A percentile compares a stretch with the other conserved stretches of the same genome.
phyloP scores from a whole-genome alignment of 164 flowering plant species.

The Berberis thunbergii region DNA sequence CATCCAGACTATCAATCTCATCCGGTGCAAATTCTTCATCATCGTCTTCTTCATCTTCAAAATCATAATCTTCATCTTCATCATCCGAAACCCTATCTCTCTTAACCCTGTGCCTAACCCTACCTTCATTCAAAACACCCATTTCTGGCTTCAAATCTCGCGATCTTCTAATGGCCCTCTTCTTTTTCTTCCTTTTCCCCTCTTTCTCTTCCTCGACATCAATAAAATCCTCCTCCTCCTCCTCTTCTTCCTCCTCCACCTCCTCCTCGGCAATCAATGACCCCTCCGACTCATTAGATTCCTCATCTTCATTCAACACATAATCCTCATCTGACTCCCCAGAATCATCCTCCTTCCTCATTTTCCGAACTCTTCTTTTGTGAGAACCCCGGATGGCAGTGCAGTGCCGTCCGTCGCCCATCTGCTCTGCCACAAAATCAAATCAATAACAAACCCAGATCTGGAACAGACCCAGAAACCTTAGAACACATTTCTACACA shows the following conservation, averaged over 20 bases:
- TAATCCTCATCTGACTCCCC: slow-evolving; percentile 81
- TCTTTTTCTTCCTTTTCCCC: slow-evolving; percentile 15
- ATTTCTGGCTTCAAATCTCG: slow-evolving; percentile 8
- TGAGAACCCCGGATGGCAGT: background rate
- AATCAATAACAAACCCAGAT: too few species aligned
- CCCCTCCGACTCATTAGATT: slow-evolving; percentile 34
- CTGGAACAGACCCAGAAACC: too few species aligned
- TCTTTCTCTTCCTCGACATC: slow-evolving; percentile 18
- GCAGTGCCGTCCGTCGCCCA: too few species aligned
- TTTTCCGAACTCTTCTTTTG: background rate
- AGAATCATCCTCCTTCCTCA: slow-evolving; percentile 23
- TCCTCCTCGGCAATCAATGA: slow-evolving; percentile 22
- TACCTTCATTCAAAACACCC: slow-evolving; percentile 8
- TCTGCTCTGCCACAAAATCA: too few species aligned
- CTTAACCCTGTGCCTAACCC: slow-evolving; percentile 6
- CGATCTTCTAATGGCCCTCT: slow-evolving; percentile 10
- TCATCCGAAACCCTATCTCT: slow-evolving; percentile 16
- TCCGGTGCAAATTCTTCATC: slow-evolving; percentile 55
- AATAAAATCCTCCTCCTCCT: slow-evolving; percentile 27
- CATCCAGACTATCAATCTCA: slow-evolving; percentile 45
- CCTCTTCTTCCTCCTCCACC: background rate
- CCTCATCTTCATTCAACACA: slow-evolving; percentile 28
- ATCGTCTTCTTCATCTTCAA: slow-evolving; percentile 37
- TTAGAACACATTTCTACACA: too few species aligned
- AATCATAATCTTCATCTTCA: slow-evolving; percentile 18